Evolutionary conservation across 106 monocot species (phyloP).

Genomic region (Platanthera guangdongensis): DNA sequence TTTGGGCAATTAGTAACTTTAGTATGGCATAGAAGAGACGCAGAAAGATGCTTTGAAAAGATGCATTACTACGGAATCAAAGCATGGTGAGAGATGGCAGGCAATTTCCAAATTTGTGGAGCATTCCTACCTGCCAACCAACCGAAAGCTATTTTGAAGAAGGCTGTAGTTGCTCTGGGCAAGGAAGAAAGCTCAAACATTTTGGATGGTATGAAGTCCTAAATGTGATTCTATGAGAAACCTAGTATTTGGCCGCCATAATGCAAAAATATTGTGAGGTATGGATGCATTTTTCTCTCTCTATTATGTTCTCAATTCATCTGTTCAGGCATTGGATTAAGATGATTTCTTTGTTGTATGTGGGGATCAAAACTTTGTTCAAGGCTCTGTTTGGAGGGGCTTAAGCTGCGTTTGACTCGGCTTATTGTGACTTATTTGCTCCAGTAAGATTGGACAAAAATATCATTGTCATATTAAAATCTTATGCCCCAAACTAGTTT

Average conservation of each 20-base stretch:
- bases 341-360: not conserved
- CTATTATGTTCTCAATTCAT: not conserved
- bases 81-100: slow-evolving; percentile 11
- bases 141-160: slow-evolving; percentile 88
- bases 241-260: not conserved
- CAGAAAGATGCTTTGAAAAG: slow-evolving; percentile 77
- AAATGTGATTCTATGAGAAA: not conserved
- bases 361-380: not conserved
- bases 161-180: slow-evolving; percentile 61
- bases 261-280: not conserved
- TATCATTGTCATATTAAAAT: too few species aligned
- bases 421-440: too few species aligned
- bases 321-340: not conserved
- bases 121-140: slow-evolving; percentile 70
- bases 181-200: slow-evolving; percentile 55
- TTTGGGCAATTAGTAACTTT: slow-evolving; percentile 93
- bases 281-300: not conserved
- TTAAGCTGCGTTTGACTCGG: too few species aligned
- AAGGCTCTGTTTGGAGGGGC: too few species aligned
- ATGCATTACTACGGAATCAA: slow-evolving; percentile 79
- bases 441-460: too few species aligned
- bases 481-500: too few species aligned
- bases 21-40: slow-evolving; percentile 76
- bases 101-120: slow-evolving; percentile 72
- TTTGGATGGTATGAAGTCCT: slow-evolving; percentile 28